Base-by-base conservation (phyloP, 1,139 yeast genomes). In the Sugiyamaella xylanicola region DNA sequence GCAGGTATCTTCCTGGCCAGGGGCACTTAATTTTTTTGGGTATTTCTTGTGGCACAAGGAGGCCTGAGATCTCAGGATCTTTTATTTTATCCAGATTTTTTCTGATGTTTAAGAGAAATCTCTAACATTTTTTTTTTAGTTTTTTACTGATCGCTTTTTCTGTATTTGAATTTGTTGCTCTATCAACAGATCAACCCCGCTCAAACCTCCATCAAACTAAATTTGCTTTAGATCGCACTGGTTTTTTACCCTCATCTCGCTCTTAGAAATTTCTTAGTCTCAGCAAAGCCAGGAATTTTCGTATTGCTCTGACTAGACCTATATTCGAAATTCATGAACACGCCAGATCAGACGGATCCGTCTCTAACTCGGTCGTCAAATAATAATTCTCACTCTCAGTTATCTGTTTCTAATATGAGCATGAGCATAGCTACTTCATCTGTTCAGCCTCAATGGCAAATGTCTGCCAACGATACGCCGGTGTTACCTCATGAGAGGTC, bases 401-500 rank as follows among this genome's bases (percentile, higher is more conserved):
- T 42, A 8, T 29, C 32, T 45, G 13, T 20, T 11, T 29, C 49
- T 8, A 16, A 25, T 21, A 39, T 40, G 22, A 17, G 27, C n/a
- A 48, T 48, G 51, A 48, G 45, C 36, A 48, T 48, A 8, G 21
- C 51, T 39, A 11, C 43, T 39, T 22, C 36, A 8, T n/a, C 27
- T 35, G 20, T 15, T 13, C 39, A 17, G 27, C 41, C 49, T 17
- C 51, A 48, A 41, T 48, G 51, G 51, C 51, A 48, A 17, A 27
- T 48, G 40, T 27, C 51, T 39, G 55, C 55, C 2, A 54, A 54
- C 36, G 54, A 54, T 29, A 42, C 56, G 32, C 56, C 53, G 3
- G 53, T 54, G 17, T 35, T 43, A 15, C 56, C 56, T 37, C 56
- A 50, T 47, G 48, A 50, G 25, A 21, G 36, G 22, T 44, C 56